Evolutionary conservation across 2,329 filamentous ascomycete species (phyloP).

Genomic region (Xylariaceae sp.): DNA sequence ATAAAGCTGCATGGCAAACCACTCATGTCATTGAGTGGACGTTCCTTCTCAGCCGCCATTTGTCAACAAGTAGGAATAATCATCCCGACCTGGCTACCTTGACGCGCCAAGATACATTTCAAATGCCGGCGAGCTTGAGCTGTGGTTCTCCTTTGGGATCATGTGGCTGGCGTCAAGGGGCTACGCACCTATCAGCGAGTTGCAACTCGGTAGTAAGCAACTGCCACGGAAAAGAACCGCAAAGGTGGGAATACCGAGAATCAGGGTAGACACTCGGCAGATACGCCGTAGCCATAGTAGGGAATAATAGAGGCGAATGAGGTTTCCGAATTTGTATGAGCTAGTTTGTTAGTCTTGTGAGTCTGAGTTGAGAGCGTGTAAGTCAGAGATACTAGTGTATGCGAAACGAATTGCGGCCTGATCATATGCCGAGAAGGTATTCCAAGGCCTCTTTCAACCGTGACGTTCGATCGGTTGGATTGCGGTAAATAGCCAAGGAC

Average conservation of each 20-base stretch:
- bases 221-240: not conserved
- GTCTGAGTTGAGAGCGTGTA: not conserved
- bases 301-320: not conserved
- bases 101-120: constrained; percentile 10
- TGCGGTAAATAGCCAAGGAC: not conserved
- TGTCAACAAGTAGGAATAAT: constrained; percentile 2
- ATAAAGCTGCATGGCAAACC: constrained; percentile 9
- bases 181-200: constrained; percentile 4
- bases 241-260: not conserved
- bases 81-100: constrained; percentile 14
- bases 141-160: constrained; percentile 7
- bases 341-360: too few species aligned
- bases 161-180: constrained; percentile 13
- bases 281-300: not conserved
- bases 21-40: not conserved
- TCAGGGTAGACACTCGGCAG: not conserved
- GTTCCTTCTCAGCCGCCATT: not conserved
- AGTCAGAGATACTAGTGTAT: not conserved
- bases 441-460: not conserved
- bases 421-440: not conserved
- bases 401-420: not conserved
- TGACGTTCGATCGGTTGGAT: not conserved
- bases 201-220: not conserved
- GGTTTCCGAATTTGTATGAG: not conserved
- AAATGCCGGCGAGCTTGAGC: constrained; percentile 11